These are phyloP conservation scores for Clitocybe nebularis DNA, from an alignment of 1,284 basidiomycete species.

Conservation along the genomic window DNA sequence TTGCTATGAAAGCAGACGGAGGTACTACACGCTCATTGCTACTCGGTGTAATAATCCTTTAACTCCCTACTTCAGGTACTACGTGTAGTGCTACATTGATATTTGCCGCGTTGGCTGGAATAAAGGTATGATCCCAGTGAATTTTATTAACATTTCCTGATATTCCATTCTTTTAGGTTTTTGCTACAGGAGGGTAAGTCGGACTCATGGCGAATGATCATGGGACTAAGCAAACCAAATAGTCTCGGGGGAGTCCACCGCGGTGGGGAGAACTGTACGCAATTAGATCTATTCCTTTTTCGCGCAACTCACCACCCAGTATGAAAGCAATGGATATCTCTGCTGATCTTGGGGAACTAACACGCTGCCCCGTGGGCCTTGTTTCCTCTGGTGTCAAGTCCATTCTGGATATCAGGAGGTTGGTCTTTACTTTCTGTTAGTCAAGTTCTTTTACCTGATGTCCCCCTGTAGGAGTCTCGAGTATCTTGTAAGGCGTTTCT, in stretches of 20 bases:
- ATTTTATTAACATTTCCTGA: slow-evolving; percentile 8
- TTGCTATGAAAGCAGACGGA: slow-evolving; percentile 70
- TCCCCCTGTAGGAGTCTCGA: slow-evolving; percentile 72
- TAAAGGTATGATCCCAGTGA: slow-evolving; percentile 48
- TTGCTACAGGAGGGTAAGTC: slow-evolving; percentile 75
- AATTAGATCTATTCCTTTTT: neutral
- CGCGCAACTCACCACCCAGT: neutral
- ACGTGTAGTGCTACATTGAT: slow-evolving; percentile 90
- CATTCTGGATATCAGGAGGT: slow-evolving; percentile 90
- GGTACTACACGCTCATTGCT: slow-evolving; percentile 34
- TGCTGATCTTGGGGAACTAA: slow-evolving; percentile 85
- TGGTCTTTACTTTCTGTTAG: slow-evolving; percentile 9
- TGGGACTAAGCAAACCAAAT: neutral
- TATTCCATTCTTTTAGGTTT: slow-evolving; percentile 46
- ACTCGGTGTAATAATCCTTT: neutral
- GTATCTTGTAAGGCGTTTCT: slow-evolving; percentile 62
- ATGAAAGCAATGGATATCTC: slow-evolving; percentile 86
- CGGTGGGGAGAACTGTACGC: slow-evolving; percentile 81
- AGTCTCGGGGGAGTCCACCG: slow-evolving; percentile 92
- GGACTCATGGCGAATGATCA: too few relatives aligned
- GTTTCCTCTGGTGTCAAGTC: slow-evolving; percentile 95
- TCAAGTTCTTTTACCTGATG: neutral
- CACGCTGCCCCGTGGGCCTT: slow-evolving; percentile 82
- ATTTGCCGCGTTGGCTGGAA: slow-evolving; percentile 78
- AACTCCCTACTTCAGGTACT: slow-evolving; percentile 37